Base-by-base conservation (phyloP, 345 rosid genomes). In the Hypericum androsaemum region DNA sequence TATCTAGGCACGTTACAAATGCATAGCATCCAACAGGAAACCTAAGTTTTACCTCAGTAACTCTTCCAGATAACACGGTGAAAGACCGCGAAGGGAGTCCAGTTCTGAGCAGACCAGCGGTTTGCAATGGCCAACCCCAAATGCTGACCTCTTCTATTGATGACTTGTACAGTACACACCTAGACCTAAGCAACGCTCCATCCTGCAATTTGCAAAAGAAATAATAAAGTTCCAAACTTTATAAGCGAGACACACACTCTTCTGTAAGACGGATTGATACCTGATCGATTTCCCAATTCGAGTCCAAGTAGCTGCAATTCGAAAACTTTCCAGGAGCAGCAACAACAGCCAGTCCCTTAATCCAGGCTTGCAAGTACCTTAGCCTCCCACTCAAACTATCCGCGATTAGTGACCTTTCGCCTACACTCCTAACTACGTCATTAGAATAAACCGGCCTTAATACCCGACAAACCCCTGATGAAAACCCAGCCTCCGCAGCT, bases 111-210 rank as follows among this genome's bases (percentile, higher is more conserved):
- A 88, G 60, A 16, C 95, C 95, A 0, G 88, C 83, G 0, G 90
- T 81, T 43, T 83, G 98, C 66, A 92, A 61, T 56, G 98, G 97
- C 98, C 98, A 92, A 16, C 94, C 97, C 98, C 98, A 85, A 42
- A 88, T 64, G 65, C 78, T 78, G 35, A 92, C 88, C 57, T 88
- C 97, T 72, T 88, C 98, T 8, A 49, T 47, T n/a, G 58, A 47
- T 1, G 98, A 88, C 60, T 80, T 85, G 49, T 78, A 85, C 67
- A 92, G 49, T 5, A 73, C 54, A 60, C 98, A 92, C 51, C 68
- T 67, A 5, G 90, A 88, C 52, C 61, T 67, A 77, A 83, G 69
- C 17, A 79, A 64, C 41, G 66, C 37, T 59, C 81, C 86, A 71
- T 74, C 80, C 94, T 85, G 49, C 55, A 46, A 46, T 12, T 0